Evolutionary conservation across 2,329 filamentous ascomycete species (phyloP).

Genomic region (Colletotrichum horii): DNA sequence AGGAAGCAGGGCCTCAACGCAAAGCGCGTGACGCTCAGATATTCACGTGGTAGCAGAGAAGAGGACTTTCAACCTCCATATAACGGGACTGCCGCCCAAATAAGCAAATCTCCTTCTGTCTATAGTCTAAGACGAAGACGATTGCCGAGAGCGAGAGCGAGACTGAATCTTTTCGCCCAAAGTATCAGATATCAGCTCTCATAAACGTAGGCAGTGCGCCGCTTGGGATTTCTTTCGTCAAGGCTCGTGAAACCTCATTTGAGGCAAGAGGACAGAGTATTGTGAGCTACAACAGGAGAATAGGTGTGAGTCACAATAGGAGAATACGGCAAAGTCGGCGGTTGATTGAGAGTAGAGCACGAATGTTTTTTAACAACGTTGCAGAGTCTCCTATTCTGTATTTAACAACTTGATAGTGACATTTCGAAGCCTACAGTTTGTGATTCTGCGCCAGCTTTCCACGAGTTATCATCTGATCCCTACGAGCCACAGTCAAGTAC

Average conservation of each 20-base stretch:
- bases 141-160: not conserved
- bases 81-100: not conserved
- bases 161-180: not conserved
- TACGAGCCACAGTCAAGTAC: not conserved
- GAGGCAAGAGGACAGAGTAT: not conserved
- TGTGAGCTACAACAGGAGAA: not conserved
- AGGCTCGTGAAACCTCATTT: not conserved
- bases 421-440: not conserved
- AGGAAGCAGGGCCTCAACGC: not conserved
- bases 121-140: accelerated
- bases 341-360: accelerated
- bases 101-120: not conserved
- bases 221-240: not conserved
- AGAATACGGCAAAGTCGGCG: not conserved
- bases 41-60: not conserved
- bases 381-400: not conserved
- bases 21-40: no score
- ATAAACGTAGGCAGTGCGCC: not conserved
- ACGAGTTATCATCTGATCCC: not conserved
- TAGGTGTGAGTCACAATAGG: not conserved
- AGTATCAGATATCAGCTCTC: not conserved
- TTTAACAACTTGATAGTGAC: not conserved
- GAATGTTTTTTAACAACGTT: not conserved
- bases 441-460: not conserved
- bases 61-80: not conserved